phyloP scores from a whole-genome alignment of 164 flowering plant genomes.

The Magnolia changhungtana region DNA sequence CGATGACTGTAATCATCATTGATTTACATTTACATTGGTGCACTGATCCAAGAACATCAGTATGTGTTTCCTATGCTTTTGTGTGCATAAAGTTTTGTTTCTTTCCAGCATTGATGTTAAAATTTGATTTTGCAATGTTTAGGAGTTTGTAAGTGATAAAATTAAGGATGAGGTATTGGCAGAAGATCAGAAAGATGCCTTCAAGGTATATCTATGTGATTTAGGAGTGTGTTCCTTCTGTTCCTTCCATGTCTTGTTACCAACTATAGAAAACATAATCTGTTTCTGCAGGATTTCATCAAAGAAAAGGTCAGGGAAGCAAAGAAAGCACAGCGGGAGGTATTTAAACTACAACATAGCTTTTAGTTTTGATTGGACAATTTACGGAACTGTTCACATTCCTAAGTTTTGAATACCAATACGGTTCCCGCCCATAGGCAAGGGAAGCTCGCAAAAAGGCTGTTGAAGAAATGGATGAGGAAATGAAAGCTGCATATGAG shows the following conservation, averaged over 20 bases:
- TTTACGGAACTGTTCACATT: background rate
- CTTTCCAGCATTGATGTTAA: background rate
- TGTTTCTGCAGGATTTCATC: conserved; percentile 58
- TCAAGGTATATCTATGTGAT: conserved; percentile 47
- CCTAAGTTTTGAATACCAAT: too few species aligned
- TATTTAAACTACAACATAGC: conserved; percentile 18
- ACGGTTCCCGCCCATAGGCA: conserved; percentile 43
- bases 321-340: conserved; percentile 81
- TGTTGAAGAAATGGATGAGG: conserved; percentile 72
- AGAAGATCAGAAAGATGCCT: conserved; percentile 75
- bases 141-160: conserved; percentile 76
- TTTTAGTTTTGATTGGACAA: background rate
- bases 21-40: too few species aligned
- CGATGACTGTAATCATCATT: background rate
- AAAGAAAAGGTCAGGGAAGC: conserved; percentile 82
- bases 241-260: background rate
- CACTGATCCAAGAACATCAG: background rate
- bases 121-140: conserved; percentile 2
- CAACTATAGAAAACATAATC: background rate
- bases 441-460: conserved; percentile 78
- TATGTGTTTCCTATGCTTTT: background rate
- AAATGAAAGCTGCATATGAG: conserved; percentile 57
- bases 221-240: background rate
- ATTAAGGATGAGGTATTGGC: conserved; percentile 59
- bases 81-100: background rate